Conservation (phyloP, 169 alveolate genomes). For the Plasmodium gonderi region DNA sequence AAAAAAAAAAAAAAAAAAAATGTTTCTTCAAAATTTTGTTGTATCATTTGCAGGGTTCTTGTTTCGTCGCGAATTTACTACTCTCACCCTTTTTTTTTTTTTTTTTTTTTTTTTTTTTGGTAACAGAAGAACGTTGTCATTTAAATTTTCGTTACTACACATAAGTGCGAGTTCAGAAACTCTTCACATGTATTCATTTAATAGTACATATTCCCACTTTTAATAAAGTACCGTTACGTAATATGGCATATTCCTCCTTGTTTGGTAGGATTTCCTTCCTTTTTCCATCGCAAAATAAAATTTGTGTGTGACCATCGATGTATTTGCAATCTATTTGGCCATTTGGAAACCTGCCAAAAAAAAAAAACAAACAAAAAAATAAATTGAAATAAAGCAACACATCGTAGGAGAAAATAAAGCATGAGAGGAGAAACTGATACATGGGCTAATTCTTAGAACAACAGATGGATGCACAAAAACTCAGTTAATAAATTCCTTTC, state of each 20-base stretch:
- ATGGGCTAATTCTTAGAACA: neutral
- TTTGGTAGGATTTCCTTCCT: constrained; percentile 71
- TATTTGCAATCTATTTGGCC: constrained; percentile 75
- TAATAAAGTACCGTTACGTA: constrained; percentile 24
- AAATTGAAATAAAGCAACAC: neutral
- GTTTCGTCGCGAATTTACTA: neutral
- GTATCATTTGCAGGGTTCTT: neutral
- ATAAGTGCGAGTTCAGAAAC: neutral
- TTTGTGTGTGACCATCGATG: constrained; percentile 72
- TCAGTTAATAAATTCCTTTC: neutral
- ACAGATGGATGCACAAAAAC: neutral
- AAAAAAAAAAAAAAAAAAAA: neutral
- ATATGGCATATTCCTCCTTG: constrained; percentile 67
- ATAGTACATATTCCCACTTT: neutral
- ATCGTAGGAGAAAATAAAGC: neutral
- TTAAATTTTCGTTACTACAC: no score
- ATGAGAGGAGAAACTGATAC: neutral
- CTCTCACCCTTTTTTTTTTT: neutral
- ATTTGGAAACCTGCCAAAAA: constrained; percentile 63
- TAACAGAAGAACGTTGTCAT: no score
- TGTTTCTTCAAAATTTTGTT: neutral
- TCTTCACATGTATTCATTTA: neutral
- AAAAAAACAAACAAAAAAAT: neutral
- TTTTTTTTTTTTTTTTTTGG: no score
- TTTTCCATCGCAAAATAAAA: constrained; percentile 63